Base-by-base conservation (phyloP, 2,329 filamentous ascomycete genomes). In the Claviceps capensis region DNA sequence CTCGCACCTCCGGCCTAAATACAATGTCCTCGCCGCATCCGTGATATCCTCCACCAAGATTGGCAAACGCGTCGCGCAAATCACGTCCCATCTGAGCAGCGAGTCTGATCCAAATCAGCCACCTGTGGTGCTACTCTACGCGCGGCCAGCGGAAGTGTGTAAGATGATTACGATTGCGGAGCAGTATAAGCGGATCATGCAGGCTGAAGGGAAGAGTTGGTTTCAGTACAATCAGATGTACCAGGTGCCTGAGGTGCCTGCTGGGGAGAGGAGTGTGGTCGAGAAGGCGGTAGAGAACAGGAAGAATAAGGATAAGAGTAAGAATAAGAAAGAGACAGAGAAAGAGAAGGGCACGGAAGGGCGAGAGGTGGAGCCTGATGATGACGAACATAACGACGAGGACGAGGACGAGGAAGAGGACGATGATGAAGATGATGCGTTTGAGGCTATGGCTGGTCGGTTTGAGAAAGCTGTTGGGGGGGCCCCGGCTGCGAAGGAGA, bases 161-260 rank as follows among this genome's bases (percentile, higher is more conserved):
- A 89, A 88, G 65, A 70, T 87, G 59, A 77, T 87, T 58, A 83
- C 78, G 4, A 75, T 88, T 46, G 74, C 75, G 45, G 85, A 88
- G 65, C 81, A 85, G 40, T 74, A 73, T 52, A 83, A 84, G 63
- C 69, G 76, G 41, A 69, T 79, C 47, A 65, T 85, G 50, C 67
- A 60, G 36, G 70, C 72, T 49, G 65, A 69, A 42, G 71, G 70
- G 3, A 69, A 67, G 54, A 57, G 67, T 47, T 80, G 74, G 72
- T 78, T 68, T 53, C 78, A 79, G 62, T 81, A 79, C 63, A 81
- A 81, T 55, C 69, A 74, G 50, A 65, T 81, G 13, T 78, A 76
- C 58, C 72, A 77, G 54, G 66, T 73, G 17, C 67, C 76, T 59
- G 72, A 77, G 54, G 66, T 73, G 17, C 67, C 68, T 26, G 66